These are phyloP conservation scores for Hypoxylon sp. DNA, from an alignment of 2,329 filamentous ascomycete genomes.

Conservation along the genomic window DNA sequence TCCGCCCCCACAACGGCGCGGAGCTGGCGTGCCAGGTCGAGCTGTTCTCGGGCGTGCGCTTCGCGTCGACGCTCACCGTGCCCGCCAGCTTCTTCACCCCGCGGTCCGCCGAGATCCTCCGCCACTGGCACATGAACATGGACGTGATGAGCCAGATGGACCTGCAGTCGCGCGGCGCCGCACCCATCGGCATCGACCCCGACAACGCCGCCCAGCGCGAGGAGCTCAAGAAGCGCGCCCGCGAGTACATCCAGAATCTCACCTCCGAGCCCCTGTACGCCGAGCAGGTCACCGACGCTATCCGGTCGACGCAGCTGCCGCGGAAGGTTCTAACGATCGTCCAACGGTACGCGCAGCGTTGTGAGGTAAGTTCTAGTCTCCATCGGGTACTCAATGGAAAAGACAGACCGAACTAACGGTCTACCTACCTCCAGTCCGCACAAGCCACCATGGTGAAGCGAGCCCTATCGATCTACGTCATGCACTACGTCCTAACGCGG, in stretches of 20 bases:
- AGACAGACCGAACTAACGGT: background rate
- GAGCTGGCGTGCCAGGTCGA: constrained; percentile 59
- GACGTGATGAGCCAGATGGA: constrained; percentile 54
- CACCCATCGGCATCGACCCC: constrained; percentile 64
- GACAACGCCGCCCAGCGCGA: constrained; percentile 57
- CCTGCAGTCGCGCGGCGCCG: constrained; percentile 57
- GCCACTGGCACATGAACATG: constrained; percentile 63
- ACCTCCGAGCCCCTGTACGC: constrained; percentile 61
- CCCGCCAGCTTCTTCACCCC: constrained; percentile 65
- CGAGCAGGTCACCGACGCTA: constrained; percentile 62
- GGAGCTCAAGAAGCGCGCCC: constrained; percentile 59
- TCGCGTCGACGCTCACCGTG: constrained; percentile 60
- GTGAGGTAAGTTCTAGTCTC: constrained; percentile 53
- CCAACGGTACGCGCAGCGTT: constrained; percentile 60
- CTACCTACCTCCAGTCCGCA: background rate
- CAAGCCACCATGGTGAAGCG: constrained; percentile 64
- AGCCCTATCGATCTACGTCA: constrained; percentile 66
- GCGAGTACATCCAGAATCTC: constrained; percentile 63
- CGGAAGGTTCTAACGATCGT: constrained; percentile 60
- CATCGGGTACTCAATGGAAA: background rate
- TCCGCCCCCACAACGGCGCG: constrained; percentile 54
- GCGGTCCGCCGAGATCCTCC: constrained; percentile 59
- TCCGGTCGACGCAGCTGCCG: constrained; percentile 60
- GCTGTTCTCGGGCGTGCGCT: constrained; percentile 61
- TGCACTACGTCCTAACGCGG: constrained; percentile 68